A percentile compares a stretch with the other conserved stretches of the same genome.
These are phyloP conservation scores for Phytopythium oedochilum DNA, from an alignment of 352 stramenopile species.

Conservation along the genomic window DNA sequence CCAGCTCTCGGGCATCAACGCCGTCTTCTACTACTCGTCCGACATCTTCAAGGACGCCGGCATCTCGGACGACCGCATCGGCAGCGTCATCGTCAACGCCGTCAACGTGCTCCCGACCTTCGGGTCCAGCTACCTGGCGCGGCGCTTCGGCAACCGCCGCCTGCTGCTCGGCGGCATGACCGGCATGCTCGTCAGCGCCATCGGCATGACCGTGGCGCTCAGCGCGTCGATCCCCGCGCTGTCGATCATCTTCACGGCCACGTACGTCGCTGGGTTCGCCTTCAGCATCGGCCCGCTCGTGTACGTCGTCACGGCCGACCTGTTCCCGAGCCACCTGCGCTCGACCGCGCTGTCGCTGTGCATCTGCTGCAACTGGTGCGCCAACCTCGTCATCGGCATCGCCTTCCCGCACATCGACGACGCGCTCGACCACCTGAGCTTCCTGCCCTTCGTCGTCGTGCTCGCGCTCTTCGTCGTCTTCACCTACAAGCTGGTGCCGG, in stretches of 20 bases:
- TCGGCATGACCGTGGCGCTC: slow-evolving; percentile 21
- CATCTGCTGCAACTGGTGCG: slow-evolving; percentile 15
- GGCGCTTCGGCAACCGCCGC: slow-evolving; percentile 8
- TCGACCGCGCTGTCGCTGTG: slow-evolving; percentile 13
- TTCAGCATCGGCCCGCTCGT: slow-evolving; percentile 17
- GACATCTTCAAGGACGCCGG: slow-evolving; percentile 16
- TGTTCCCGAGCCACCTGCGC: slow-evolving; percentile 21
- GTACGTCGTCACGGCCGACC: slow-evolving; percentile 17
- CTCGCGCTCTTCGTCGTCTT: slow-evolving; percentile 13
- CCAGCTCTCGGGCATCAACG: slow-evolving; percentile 16
- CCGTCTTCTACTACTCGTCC: slow-evolving; percentile 21
- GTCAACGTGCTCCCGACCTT: slow-evolving; percentile 13
- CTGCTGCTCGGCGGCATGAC: slow-evolving; percentile 12
- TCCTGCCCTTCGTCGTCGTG: slow-evolving; percentile 16
- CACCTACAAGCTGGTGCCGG: slow-evolving; percentile 16
- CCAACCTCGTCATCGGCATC: slow-evolving; percentile 21
- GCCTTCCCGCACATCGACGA: slow-evolving; percentile 19
- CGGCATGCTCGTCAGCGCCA: slow-evolving; percentile 14
- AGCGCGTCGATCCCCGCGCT: slow-evolving; percentile 9
- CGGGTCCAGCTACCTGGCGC: slow-evolving; percentile 1
- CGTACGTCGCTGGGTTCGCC: slow-evolving; percentile 21
- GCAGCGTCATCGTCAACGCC: slow-evolving; percentile 15
- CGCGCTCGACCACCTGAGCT: slow-evolving; percentile 15
- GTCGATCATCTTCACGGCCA: slow-evolving; percentile 19
- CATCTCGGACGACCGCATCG: slow-evolving; percentile 13